These are phyloP conservation scores for Eucalyptus tenuipes DNA, from an alignment of 345 rosid species.

Conservation along the genomic window DNA sequence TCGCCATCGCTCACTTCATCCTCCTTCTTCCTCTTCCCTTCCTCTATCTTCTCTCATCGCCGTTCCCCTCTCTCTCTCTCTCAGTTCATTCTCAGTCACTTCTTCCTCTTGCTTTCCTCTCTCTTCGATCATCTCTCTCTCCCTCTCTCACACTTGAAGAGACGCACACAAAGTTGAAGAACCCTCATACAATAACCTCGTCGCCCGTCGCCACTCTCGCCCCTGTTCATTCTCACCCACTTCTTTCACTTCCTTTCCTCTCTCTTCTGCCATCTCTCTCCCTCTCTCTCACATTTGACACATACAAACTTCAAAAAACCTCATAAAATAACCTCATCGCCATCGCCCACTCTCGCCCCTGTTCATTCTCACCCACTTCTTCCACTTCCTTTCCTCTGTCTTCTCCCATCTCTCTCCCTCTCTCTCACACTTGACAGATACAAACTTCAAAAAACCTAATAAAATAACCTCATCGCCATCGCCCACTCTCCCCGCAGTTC, in stretches of 20 bases:
- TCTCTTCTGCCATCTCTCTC: neutral
- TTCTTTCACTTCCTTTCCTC: neutral
- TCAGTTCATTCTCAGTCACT: neutral
- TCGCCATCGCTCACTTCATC: neutral
- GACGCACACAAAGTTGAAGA: too few species aligned
- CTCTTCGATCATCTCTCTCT: too few species aligned
- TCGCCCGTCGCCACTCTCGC: too few species aligned
- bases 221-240: neutral
- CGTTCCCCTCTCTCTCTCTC: neutral
- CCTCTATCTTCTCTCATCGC: neutral
- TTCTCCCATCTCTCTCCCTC: too few species aligned
- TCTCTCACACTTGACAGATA: neutral
- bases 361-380: neutral
- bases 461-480: neutral
- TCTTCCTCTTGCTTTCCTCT: neutral
- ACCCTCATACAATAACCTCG: too few species aligned
- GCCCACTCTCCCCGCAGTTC: too few species aligned
- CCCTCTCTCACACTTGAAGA: too few species aligned
- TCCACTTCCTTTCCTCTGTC: neutral
- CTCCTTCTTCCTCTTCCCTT: neutral
- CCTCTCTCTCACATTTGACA: too few species aligned
- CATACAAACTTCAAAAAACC: too few species aligned
- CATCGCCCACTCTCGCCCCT: too few species aligned
- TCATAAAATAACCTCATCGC: neutral
- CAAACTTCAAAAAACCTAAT: neutral